Percentiles rank a stretch among this genome's conserved stretches.
Evolutionary conservation across 2,329 filamentous ascomycete species (phyloP).

Genomic region (Pleomassaria siparia): DNA sequence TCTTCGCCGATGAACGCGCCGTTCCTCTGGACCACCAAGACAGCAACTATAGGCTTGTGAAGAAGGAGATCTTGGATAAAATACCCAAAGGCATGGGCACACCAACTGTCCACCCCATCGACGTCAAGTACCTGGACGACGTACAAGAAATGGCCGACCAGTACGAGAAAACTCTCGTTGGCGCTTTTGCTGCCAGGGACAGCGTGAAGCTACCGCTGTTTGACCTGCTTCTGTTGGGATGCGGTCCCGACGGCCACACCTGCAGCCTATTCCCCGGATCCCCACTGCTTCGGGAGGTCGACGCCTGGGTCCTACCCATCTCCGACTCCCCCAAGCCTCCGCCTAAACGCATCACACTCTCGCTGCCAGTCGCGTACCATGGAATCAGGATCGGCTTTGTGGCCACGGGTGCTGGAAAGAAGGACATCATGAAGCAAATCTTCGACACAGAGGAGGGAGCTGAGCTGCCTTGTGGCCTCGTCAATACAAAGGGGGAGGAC

Average conservation of each 20-base stretch:
- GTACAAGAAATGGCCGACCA: constrained; percentile 89
- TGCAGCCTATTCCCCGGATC: constrained; percentile 95
- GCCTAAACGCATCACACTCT: constrained; percentile 85
- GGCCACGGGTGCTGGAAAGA: constrained; percentile 85
- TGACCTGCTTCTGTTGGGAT: constrained; percentile 89
- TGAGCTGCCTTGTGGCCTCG: constrained; percentile 79
- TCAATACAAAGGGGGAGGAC: constrained; percentile 82
- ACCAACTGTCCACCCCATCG: constrained; percentile 79
- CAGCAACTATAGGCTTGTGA: constrained; percentile 90
- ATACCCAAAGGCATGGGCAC: constrained; percentile 67
- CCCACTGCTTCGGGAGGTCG: constrained; percentile 78
- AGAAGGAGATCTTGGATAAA: constrained; percentile 85
- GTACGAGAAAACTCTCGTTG: constrained; percentile 87
- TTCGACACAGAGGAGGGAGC: constrained; percentile 75
- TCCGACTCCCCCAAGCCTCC: constrained; percentile 95
- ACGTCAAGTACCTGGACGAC: constrained; percentile 69
- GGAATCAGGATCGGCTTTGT: constrained; percentile 87
- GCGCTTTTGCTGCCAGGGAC: constrained; percentile 85
- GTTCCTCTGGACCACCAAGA: constrained; percentile 89
- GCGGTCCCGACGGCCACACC: constrained; percentile 94
- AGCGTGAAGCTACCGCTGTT: constrained; percentile 94
- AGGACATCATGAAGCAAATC: constrained; percentile 87
- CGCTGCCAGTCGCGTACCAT: constrained; percentile 85
- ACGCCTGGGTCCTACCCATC: constrained; percentile 90
- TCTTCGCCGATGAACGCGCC: constrained; percentile 96